Conservation (phyloP, 805 yeast species). For the Sugiyamaella boreocaroliniensis region DNA sequence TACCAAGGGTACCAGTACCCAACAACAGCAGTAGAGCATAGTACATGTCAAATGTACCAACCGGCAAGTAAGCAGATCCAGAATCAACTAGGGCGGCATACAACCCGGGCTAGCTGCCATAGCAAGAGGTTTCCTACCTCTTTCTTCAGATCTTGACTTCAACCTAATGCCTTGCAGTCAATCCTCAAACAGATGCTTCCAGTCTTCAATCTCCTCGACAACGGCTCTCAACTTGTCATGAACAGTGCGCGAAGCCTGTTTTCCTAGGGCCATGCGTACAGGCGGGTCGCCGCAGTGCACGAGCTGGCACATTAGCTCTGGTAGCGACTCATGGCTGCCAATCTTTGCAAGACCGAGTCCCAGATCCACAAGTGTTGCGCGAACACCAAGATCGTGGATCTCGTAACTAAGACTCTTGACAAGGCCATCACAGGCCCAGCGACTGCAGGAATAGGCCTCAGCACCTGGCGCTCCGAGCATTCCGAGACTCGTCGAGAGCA, state of each 20-base stretch:
- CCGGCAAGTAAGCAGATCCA: too few species aligned
- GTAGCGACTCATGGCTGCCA: slow-evolving; percentile 5
- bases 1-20: too few species aligned
- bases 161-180: too few species aligned
- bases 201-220: slow-evolving; percentile 33
- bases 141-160: too few species aligned
- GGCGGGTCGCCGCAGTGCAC: slow-evolving; percentile 27
- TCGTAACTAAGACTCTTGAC: slow-evolving; percentile 27
- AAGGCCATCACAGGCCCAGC: slow-evolving; percentile 31
- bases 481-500: slow-evolving; percentile 21
- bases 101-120: too few species aligned
- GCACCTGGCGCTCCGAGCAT: slow-evolving; percentile 27
- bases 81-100: too few species aligned
- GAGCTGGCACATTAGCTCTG: slow-evolving; percentile 25
- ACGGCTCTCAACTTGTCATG: slow-evolving; percentile 26
- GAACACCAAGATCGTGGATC: slow-evolving; percentile 17
- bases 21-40: too few species aligned
- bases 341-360: slow-evolving; percentile 17
- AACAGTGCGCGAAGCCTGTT: slow-evolving; percentile 23
- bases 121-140: too few species aligned
- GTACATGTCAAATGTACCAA: too few species aligned
- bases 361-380: slow-evolving; percentile 15
- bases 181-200: slow-evolving; percentile 29
- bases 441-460: slow-evolving; percentile 26
- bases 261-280: slow-evolving; percentile 23